These are phyloP conservation scores for Cordyceps tenuipes DNA, from an alignment of 2,329 filamentous ascomycete species.

Conservation along the genomic window DNA sequence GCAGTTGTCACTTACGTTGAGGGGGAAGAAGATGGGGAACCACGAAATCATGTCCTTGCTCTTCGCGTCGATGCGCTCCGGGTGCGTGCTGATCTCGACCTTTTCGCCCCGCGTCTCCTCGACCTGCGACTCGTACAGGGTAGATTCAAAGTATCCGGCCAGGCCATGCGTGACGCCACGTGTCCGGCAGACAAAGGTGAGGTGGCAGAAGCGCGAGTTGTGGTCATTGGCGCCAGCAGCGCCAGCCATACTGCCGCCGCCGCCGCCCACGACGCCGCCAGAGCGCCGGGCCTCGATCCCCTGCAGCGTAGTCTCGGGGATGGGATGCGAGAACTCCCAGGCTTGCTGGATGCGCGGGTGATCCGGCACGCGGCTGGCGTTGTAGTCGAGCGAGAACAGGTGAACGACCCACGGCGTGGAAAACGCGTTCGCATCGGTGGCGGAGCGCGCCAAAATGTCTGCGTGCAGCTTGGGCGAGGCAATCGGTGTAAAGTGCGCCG, in stretches of 20 bases:
- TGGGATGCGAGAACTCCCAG: slow-evolving; percentile 74
- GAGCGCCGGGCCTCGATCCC: slow-evolving; percentile 48
- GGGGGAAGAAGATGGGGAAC: slow-evolving; percentile 97
- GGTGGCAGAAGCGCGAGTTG: slow-evolving; percentile 71
- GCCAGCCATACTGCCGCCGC: slow-evolving; percentile 64
- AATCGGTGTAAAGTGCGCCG: slow-evolving; percentile 87
- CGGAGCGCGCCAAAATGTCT: slow-evolving; percentile 60
- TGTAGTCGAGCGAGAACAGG: slow-evolving; percentile 80
- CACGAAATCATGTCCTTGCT: slow-evolving; percentile 98
- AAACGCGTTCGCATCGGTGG: slow-evolving; percentile 61
- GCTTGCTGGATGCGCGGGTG: slow-evolving; percentile 61
- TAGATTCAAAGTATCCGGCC: slow-evolving; percentile 91
- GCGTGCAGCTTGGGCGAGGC: slow-evolving; percentile 77
- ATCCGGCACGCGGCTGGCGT: slow-evolving; percentile 55
- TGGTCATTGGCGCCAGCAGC: slow-evolving; percentile 83
- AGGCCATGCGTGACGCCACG: slow-evolving; percentile 84
- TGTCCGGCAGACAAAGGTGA: slow-evolving; percentile 69
- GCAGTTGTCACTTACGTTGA: slow-evolving; percentile 57
- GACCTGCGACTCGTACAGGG: slow-evolving; percentile 62
- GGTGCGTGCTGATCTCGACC: slow-evolving; percentile 86
- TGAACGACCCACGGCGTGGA: slow-evolving; percentile 94
- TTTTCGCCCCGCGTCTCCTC: slow-evolving; percentile 33
- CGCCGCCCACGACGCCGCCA: slow-evolving; percentile 57
- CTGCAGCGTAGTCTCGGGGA: slow-evolving; percentile 50
- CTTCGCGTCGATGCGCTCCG: slow-evolving; percentile 83